These are phyloP conservation scores for Phialemonium atrogriseum DNA, from an alignment of 2,329 filamentous ascomycete genomes.

Conservation along the genomic window DNA sequence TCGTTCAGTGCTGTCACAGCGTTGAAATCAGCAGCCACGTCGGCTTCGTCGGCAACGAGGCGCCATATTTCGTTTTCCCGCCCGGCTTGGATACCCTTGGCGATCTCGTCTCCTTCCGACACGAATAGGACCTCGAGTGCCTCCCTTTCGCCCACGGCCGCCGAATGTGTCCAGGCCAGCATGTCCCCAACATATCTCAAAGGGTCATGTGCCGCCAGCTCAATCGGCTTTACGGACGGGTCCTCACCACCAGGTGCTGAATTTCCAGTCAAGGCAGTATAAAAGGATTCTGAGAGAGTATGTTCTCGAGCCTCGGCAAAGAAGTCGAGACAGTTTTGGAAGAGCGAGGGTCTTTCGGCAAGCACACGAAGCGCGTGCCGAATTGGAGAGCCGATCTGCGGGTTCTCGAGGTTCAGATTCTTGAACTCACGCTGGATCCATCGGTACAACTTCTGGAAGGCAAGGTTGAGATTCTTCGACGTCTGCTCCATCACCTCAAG, in stretches of 20 bases:
- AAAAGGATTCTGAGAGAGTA: conserved; percentile 81
- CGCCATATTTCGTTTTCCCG: conserved; percentile 80
- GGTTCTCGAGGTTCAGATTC: conserved; percentile 84
- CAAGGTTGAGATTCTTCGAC: conserved; percentile 76
- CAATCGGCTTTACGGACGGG: conserved; percentile 73
- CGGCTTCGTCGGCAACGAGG: conserved; percentile 49
- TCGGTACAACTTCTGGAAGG: conserved; percentile 90
- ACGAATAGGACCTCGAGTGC: conserved; percentile 88
- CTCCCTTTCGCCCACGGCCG: conserved; percentile 87
- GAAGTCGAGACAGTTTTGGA: conserved; percentile 87
- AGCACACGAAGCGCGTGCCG: conserved; percentile 76
- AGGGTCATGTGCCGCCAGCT: conserved; percentile 85
- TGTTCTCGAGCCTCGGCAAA: conserved; percentile 87
- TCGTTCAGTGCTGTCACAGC: conserved; percentile 74
- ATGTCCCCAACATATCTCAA: conserved; percentile 92
- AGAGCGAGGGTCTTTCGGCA: conserved; percentile 80
- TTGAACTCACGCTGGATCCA: conserved; percentile 96
- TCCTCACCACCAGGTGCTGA: conserved; percentile 50
- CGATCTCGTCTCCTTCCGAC: conserved; percentile 81
- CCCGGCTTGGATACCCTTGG: conserved; percentile 70
- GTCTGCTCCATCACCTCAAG: conserved; percentile 88
- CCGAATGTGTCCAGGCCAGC: conserved; percentile 94
- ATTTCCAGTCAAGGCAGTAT: conserved; percentile 73
- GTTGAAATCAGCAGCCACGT: conserved; percentile 57
- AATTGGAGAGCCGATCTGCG: conserved; percentile 80